Evolutionary conservation across 352 stramenopile genomes (phyloP).

Genomic region (Phytophthora citricola): DNA sequence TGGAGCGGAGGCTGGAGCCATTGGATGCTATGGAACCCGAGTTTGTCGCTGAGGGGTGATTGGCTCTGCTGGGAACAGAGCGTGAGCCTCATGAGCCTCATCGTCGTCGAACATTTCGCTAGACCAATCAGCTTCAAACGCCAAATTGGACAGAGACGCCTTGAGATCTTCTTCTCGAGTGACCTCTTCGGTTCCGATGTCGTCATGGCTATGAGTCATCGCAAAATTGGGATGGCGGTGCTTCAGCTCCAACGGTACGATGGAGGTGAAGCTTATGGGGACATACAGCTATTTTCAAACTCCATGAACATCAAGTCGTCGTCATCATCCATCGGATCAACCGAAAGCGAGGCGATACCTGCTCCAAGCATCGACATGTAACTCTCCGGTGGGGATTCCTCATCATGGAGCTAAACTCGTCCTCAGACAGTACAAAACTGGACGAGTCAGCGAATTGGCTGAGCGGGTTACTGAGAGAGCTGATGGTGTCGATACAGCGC

Average conservation of each 20-base stretch:
- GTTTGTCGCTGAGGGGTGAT: constrained; percentile 8
- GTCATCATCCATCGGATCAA: constrained; percentile 21
- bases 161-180: constrained; percentile 40
- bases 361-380: constrained; percentile 13
- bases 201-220: constrained; percentile 25
- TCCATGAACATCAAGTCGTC: constrained; percentile 44
- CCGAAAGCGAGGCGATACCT: constrained; percentile 4
- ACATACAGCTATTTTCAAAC: constrained; percentile 37
- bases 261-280: constrained; percentile 29
- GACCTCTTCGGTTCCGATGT: constrained; percentile 23
- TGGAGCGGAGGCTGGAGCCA: constrained; percentile 13
- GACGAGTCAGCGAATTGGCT: constrained; percentile 72
- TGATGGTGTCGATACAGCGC: constrained; percentile 83
- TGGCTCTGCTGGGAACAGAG: constrained; percentile 16
- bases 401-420: constrained; percentile 59
- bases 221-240: constrained; percentile 33
- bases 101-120: constrained; percentile 35
- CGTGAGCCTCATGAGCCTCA: constrained; percentile 9
- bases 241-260: constrained; percentile 69
- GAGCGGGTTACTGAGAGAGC: constrained; percentile 43
- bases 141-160: constrained; percentile 66
- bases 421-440: constrained; percentile 75
- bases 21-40: constrained; percentile 15
- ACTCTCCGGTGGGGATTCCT: constrained; percentile 17
- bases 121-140: constrained; percentile 85